Base-by-base conservation (phyloP, 129 eudicot genomes). In the Pittosporum tobira region DNA sequence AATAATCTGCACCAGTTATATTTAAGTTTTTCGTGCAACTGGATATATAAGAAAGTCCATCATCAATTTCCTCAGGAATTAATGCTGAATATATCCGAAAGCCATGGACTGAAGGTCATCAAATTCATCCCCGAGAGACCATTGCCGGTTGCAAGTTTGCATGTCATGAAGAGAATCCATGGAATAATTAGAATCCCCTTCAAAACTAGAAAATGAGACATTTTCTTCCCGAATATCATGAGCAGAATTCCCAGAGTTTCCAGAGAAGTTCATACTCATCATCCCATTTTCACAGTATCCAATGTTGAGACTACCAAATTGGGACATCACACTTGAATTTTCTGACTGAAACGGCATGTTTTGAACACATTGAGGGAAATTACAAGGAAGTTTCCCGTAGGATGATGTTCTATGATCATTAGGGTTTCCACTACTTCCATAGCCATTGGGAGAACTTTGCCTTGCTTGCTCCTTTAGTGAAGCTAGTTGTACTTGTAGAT, bases 61-160 rank as follows among this genome's bases (percentile, higher is more conserved):
- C 18, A 48, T 47, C 49, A 48, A 19, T 14, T 37, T 29, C 2
- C 9, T 54, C 25, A 34, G 23, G 8, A 84, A 65, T 75, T 52
- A 52, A 0, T 56, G 84, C 30, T 81, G 96, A 64, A 73, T 59
- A 65, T 81, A 91, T 15, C 96, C 85, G 29, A 91, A 87, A 38
- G 91, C 94, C 38, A 84, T 53, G 0, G 96, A 80, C 66, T 80
- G 94, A 61, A 87, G 94, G 30, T 91, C 96, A 53, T 91, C 87
- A 0, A 59, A 55, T 10, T 81, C 72, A 6, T 82, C 87, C 59
- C 76, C 80, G 21, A 70, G 71, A 36, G 54, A 31, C 97, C 95
- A 85, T 65, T 90, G 81, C 21, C 74, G 69, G 57, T 69, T 66
- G 38, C 69, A 69, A 34, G 85, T 57, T 45, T 73, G 74, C 68